Conservation (phyloP, 148 eudicot genomes). For the Oxyria digyna region DNA sequence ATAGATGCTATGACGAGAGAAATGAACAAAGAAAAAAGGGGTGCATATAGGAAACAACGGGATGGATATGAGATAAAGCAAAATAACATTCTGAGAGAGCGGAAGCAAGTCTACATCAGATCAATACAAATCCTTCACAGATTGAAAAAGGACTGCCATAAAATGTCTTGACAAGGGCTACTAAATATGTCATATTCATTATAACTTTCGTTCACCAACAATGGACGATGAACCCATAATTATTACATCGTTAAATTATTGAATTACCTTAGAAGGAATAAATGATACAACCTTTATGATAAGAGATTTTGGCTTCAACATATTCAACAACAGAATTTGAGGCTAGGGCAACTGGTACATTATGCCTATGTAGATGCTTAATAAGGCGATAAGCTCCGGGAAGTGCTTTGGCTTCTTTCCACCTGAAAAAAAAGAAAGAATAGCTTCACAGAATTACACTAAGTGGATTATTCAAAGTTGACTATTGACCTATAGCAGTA, state of each 20-base stretch:
- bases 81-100: background rate
- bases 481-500: too few relatives aligned
- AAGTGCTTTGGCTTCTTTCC: slow-evolving; percentile 62
- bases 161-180: too few relatives aligned
- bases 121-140: background rate
- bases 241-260: background rate
- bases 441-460: background rate
- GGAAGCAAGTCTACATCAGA: background rate
- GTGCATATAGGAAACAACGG: background rate
- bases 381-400: slow-evolving; percentile 88
- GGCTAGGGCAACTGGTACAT: slow-evolving; percentile 62
- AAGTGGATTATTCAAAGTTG: background rate
- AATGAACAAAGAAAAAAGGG: slow-evolving; percentile 6
- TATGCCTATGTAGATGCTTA: slow-evolving; percentile 60
- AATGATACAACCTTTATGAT: slow-evolving; percentile 41
- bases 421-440: slow-evolving; percentile 26
- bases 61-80: too few relatives aligned
- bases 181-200: background rate
- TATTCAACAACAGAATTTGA: slow-evolving; percentile 54
- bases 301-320: slow-evolving; percentile 49
- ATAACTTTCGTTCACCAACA: too few relatives aligned
- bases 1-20: too few relatives aligned
- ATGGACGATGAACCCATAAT: background rate
- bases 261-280: background rate
- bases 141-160: background rate